phyloP scores from a whole-genome alignment of 306 rosid species.

The Carpinus viminea region DNA sequence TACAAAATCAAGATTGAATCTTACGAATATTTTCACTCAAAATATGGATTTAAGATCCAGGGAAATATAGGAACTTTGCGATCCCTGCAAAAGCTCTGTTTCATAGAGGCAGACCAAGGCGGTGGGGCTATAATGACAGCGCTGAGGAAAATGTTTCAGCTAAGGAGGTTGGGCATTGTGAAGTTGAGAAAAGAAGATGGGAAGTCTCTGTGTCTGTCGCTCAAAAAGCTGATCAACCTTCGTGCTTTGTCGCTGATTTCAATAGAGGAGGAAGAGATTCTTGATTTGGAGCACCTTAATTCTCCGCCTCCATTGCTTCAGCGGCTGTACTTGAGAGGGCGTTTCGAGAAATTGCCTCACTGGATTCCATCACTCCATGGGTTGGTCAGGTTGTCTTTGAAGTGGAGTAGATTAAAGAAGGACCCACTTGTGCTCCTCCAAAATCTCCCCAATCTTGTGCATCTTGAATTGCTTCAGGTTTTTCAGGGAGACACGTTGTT shows the following conservation, averaged over 20 bases:
- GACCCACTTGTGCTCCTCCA: constrained; percentile 46
- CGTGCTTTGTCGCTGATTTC: constrained; percentile 36
- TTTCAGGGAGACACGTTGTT: constrained; percentile 47
- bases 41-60: constrained; percentile 36
- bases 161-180: constrained; percentile 44
- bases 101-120: constrained; percentile 45
- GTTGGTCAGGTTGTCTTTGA: constrained; percentile 38
- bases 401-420: constrained; percentile 42
- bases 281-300: constrained; percentile 39
- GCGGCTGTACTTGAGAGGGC: constrained; percentile 42
- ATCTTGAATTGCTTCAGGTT: constrained; percentile 52
- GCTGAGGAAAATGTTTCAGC: constrained; percentile 38
- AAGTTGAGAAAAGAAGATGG: constrained; percentile 48
- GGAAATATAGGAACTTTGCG: constrained; percentile 36
- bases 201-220: constrained; percentile 41
- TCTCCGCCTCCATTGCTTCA: constrained; percentile 46
- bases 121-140: constrained; percentile 32
- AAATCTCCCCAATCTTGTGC: constrained; percentile 50
- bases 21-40: constrained; percentile 35
- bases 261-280: constrained; percentile 36
- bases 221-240: constrained; percentile 41
- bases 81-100: constrained; percentile 55
- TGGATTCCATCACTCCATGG: constrained; percentile 45
- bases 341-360: constrained; percentile 35
- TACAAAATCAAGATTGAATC: constrained; percentile 31